These are phyloP conservation scores for Quercus aquifolioides DNA, from an alignment of 306 rosid species.

Conservation along the genomic window DNA sequence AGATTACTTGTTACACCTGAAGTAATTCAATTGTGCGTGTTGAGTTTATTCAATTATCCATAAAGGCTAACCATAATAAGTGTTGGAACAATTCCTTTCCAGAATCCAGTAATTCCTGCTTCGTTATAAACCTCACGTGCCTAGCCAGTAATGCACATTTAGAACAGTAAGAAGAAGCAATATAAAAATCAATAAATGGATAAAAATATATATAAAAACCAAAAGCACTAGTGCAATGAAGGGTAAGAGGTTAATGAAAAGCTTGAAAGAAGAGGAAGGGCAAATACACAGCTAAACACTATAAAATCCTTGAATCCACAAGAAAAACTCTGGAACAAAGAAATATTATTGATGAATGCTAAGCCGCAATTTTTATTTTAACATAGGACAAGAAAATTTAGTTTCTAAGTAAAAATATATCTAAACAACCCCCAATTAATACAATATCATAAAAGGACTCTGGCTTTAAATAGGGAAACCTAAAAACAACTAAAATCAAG, in stretches of 20 bases:
- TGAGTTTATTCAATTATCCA: conserved; percentile 4
- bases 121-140: conserved; percentile 60
- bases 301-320: no score
- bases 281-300: no score
- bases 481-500: no score
- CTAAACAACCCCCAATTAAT: no score
- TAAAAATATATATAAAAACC: background rate
- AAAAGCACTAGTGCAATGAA: background rate
- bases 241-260: background rate
- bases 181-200: background rate
- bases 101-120: conserved; percentile 69
- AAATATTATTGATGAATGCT: no score
- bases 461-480: no score
- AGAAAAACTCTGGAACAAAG: no score
- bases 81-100: conserved; percentile 88
- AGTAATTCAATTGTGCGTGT: background rate
- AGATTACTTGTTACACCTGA: conserved; percentile 13
- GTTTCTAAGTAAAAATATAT: no score
- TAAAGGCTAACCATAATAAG: conserved; percentile 67
- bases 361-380: no score
- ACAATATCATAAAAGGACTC: no score
- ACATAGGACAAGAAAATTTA: no score
- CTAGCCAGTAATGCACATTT: conserved; percentile 31
- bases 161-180: conserved; percentile 13
- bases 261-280: no score